Evolutionary conservation across 495 filamentous ascomycete genomes (phyloP).

Genomic region (Penicillium salamii): DNA sequence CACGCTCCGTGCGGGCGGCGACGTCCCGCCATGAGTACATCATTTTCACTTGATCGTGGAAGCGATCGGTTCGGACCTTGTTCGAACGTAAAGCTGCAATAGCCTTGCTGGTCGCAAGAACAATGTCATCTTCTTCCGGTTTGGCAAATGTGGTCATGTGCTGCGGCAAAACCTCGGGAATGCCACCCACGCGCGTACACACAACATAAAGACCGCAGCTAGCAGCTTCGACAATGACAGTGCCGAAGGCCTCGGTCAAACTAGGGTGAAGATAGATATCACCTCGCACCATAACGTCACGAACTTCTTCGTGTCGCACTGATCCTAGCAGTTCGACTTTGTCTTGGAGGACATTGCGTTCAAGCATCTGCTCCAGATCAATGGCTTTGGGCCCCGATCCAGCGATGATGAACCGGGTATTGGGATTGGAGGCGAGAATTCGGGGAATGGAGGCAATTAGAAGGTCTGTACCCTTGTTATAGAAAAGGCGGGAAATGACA

Average conservation of each 20-base stretch:
- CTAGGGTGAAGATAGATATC: constrained; percentile 96
- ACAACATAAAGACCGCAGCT: constrained; percentile 95
- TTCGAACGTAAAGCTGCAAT: constrained; percentile 82
- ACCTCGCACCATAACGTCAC: constrained; percentile 96
- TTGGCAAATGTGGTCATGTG: constrained; percentile 83
- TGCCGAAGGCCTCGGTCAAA: constrained; percentile 95
- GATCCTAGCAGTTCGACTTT: constrained; percentile 88
- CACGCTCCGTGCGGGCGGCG: constrained; percentile 84
- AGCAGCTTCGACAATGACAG: constrained; percentile 94
- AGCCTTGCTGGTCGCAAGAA: constrained; percentile 74
- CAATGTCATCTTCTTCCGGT: constrained; percentile 70
- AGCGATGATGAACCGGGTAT: constrained; percentile 95
- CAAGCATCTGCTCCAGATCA: constrained; percentile 95
- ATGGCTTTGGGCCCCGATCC: constrained; percentile 95
- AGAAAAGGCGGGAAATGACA: constrained; percentile 94
- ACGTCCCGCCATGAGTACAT: constrained; percentile 99
- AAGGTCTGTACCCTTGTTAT: constrained; percentile 97
- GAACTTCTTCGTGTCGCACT: constrained; percentile 91
- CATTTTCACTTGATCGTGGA: constrained; percentile 92
- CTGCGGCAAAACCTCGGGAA: constrained; percentile 88
- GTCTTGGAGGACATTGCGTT: constrained; percentile 92
- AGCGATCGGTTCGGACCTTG: constrained; percentile 86
- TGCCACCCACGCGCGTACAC: constrained; percentile 92
- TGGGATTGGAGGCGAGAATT: constrained; percentile 81
- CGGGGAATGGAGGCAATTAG: constrained; percentile 91